Evolutionary conservation across 2,329 filamentous ascomycete species (phyloP).

Genomic region (Emmonsiellopsis sp.): DNA sequence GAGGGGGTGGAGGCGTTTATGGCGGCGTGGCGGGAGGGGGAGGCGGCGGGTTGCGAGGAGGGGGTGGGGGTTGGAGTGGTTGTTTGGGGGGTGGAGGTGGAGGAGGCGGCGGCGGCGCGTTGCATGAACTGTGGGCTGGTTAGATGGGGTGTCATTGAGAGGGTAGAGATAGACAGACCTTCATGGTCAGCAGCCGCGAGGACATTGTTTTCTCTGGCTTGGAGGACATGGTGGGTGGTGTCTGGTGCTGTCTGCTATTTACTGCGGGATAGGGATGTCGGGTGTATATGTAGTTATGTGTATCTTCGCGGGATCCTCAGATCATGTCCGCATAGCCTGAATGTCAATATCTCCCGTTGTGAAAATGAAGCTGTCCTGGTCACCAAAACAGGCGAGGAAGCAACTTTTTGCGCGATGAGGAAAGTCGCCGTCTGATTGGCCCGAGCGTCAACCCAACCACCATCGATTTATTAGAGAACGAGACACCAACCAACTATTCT

Average conservation of each 20-base stretch:
- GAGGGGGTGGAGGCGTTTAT: constrained; percentile 23
- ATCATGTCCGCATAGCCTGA: too few species aligned
- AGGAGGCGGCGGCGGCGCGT: constrained; percentile 59
- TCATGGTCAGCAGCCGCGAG: constrained; percentile 83
- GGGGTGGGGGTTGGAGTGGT: constrained; percentile 34
- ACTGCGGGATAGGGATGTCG: not conserved
- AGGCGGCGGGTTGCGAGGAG: constrained; percentile 20
- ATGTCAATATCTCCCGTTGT: too few species aligned
- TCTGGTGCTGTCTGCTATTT: not conserved
- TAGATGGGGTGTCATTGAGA: constrained; percentile 4
- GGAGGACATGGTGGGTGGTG: constrained; percentile 10
- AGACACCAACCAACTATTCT: not conserved
- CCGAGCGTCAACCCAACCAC: not conserved
- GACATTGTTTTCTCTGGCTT: constrained; percentile 66
- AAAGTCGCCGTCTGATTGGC: not conserved
- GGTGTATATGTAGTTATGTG: not conserved
- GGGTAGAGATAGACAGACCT: constrained; percentile 37
- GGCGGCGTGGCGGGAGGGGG: constrained; percentile 48
- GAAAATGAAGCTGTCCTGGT: too few species aligned
- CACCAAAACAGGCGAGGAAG: too few species aligned
- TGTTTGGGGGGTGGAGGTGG: constrained; percentile 34
- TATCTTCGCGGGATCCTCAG: too few species aligned
- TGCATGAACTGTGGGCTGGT: constrained; percentile 68
- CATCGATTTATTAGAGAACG: constrained; percentile 5
- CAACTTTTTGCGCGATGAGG: too few species aligned